Base-by-base conservation (phyloP, 2,329 filamentous ascomycete genomes). In the Botrytis byssoidea region DNA sequence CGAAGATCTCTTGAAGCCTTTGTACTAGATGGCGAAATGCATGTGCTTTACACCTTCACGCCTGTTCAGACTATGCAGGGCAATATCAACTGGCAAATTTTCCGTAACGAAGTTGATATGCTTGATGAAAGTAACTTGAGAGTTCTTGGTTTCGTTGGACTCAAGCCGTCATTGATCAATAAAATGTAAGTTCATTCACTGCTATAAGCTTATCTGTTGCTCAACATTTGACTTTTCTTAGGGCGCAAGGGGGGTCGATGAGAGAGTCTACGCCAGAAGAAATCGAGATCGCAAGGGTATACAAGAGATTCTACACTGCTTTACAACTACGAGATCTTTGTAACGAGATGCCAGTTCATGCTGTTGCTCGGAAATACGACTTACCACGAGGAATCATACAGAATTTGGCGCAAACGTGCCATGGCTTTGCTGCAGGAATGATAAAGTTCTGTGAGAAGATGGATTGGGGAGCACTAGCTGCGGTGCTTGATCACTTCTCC, bases 21-120 rank as follows among this genome's bases (percentile, higher is more conserved):
- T 78, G 92, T 94, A 20, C 90, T 95, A 88, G 92, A 94, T 79
- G 90, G 91, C 6, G 92, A 95, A 75, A 91, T 95, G 89, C 92
- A 94, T 78, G 87, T 93, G 20, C 86, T 94, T 65, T 95, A 94
- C 80, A 90, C 89, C 55, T 94, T 94, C 76, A 94, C 92, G 0
- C 92, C 92, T 0, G 86, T 94, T 3, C 89, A 93, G 66, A 85
- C 88, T 66, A 83, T 85, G 40, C 83, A 83, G 1, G 82, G 86
- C 4, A 83, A 85, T 14, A 86, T 94, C 73, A 91, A 93, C 77
- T 94, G 92, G 92, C 87, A 88, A 70, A 87, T 90, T 0, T 94
- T 93, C 77, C 88, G 91, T 67, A 88, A 91, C 75, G 90, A 93
- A 80, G 87, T 94, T 81, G 91, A 93, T 75, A 79, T 81, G 3